These are phyloP conservation scores for Thermothelomyces thermophilus DNA, from an alignment of 2,329 filamentous ascomycete species.

Conservation along the genomic window DNA sequence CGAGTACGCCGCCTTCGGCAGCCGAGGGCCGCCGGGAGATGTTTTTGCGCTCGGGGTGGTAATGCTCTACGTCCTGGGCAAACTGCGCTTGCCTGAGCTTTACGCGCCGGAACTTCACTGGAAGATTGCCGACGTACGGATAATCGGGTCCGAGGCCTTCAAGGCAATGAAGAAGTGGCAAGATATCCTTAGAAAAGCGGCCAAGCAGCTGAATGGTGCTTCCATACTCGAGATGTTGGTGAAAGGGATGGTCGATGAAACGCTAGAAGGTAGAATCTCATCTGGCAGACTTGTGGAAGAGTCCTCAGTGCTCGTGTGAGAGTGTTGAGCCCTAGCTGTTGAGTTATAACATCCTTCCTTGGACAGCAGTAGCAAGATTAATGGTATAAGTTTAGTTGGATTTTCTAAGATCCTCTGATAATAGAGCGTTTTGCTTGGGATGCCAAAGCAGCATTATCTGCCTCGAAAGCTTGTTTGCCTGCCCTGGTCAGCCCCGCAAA, in stretches of 20 bases:
- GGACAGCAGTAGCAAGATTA: too few relatives aligned
- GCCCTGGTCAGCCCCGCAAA: too few relatives aligned
- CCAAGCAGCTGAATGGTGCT: not conserved
- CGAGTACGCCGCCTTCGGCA: not conserved
- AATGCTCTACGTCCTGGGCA: not conserved
- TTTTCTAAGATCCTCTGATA: too few relatives aligned
- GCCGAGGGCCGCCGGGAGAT: not conserved
- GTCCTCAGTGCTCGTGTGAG: too few relatives aligned
- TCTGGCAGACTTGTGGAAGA: not conserved
- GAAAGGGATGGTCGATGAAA: not conserved
- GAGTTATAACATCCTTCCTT: too few relatives aligned
- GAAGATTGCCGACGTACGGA: not conserved
- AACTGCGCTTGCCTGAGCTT: not conserved
- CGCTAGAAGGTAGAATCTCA: not conserved
- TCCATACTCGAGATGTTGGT: not conserved
- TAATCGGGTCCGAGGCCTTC: not conserved
- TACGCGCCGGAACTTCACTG: not conserved
- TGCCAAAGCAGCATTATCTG: too few relatives aligned
- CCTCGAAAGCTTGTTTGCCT: too few relatives aligned
- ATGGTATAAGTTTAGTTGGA: too few relatives aligned
- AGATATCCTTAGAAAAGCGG: not conserved
- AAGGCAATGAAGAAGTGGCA: not conserved
- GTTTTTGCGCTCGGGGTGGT: not conserved
- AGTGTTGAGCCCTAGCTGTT: too few relatives aligned
- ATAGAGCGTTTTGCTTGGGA: too few relatives aligned